Evolutionary conservation across 2,329 filamentous ascomycete genomes (phyloP).

Genomic region (Falciphora oryzae): DNA sequence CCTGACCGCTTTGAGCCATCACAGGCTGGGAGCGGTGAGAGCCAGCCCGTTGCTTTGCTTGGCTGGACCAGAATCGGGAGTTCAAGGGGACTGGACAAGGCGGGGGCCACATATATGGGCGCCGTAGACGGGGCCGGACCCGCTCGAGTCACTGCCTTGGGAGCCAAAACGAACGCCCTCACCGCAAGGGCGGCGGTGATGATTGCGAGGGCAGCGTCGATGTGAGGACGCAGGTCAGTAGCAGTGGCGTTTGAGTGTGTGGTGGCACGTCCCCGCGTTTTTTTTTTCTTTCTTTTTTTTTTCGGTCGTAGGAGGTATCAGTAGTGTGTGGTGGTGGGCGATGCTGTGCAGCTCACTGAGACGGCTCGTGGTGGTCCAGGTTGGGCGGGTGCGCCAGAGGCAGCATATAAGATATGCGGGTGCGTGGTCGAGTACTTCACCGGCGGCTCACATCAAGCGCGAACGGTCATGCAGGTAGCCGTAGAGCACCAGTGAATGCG

Average conservation of each 20-base stretch:
- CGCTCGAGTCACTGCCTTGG: background rate
- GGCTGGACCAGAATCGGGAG: conserved; percentile 6
- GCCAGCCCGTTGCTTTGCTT: conserved; percentile 9
- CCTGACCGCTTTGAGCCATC: conserved; percentile 23
- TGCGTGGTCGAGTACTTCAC: background rate
- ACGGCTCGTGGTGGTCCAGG: background rate
- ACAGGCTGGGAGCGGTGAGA: conserved; percentile 9
- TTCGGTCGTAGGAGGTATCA: background rate
- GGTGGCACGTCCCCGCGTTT: background rate
- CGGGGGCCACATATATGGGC: background rate
- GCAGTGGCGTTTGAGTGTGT: background rate
- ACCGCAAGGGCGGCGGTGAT: background rate
- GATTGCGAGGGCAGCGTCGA: background rate
- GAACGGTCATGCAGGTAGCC: conserved; percentile 10
- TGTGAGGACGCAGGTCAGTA: background rate
- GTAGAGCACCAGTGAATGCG: background rate
- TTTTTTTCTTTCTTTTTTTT: background rate
- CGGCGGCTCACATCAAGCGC: conserved; percentile 3
- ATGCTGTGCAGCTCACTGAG: background rate
- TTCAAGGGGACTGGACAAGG: conserved; percentile 1
- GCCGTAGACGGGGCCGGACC: background rate
- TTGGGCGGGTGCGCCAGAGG: background rate
- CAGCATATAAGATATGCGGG: background rate
- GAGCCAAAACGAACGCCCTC: background rate
- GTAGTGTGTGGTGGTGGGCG: background rate